phyloP scores from a whole-genome alignment of 2,329 filamentous ascomycete species.

The Monilinia fructigena region DNA sequence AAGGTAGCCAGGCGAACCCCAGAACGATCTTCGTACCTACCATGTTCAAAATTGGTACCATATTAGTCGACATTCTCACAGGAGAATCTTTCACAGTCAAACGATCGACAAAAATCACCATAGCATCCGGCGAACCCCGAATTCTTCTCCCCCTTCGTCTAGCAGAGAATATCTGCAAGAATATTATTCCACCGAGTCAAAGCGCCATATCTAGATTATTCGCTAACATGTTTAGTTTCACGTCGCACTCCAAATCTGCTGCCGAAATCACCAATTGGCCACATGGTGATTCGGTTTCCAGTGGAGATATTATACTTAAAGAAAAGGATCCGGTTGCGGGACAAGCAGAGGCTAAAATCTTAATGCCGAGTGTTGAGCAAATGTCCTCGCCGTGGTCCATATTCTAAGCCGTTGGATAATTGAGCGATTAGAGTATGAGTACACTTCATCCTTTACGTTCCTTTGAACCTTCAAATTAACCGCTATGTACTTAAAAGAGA shows the following conservation, averaged over 20 bases:
- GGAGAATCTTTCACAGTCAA: conserved; percentile 26
- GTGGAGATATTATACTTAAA: neutral
- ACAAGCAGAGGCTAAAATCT: neutral
- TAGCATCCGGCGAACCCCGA: conserved; percentile 24
- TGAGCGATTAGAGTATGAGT: neutral
- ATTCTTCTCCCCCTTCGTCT: conserved; percentile 24
- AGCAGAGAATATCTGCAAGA: conserved; percentile 20
- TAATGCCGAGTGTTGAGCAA: conserved; percentile 13
- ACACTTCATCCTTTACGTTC: neutral
- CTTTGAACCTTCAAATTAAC: neutral
- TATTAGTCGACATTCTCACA: conserved; percentile 27
- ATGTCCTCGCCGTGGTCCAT: conserved; percentile 17
- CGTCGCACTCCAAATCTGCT: neutral
- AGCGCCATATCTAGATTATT: conserved; percentile 9
- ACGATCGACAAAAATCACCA: conserved; percentile 19
- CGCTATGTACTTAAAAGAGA: neutral
- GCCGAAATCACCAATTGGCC: conserved; percentile 14
- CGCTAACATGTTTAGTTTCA: neutral
- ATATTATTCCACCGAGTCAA: conserved; percentile 20
- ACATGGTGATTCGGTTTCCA: neutral
- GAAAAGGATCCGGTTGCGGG: conserved; percentile 12
- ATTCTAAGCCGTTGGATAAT: neutral
- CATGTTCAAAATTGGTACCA: conserved; percentile 24
- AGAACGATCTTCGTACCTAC: conserved; percentile 20
- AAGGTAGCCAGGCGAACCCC: conserved; percentile 21